phyloP scores from a whole-genome alignment of 2,329 filamentous ascomycete genomes.

The Juglanconis juglandina region DNA sequence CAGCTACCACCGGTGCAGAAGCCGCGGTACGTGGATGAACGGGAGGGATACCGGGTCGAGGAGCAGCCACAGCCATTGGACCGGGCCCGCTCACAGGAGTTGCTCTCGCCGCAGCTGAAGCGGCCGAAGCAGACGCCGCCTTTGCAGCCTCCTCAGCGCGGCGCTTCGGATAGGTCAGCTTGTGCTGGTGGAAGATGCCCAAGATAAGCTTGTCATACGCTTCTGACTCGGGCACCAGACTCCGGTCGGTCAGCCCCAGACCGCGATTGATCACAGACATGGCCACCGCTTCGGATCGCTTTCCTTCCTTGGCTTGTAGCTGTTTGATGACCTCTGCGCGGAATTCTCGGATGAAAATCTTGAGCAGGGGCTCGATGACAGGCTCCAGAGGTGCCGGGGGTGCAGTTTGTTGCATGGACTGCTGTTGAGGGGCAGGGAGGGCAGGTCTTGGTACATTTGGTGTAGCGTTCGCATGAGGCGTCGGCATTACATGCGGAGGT shows the following conservation, averaged over 20 bases:
- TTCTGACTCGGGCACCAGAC: slow-evolving; percentile 39
- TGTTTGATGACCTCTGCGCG: slow-evolving; percentile 46
- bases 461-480: background rate
- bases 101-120: slow-evolving; percentile 16
- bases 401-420: background rate
- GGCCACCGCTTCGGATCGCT: slow-evolving; percentile 44
- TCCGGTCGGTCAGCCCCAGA: slow-evolving; percentile 43
- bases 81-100: background rate
- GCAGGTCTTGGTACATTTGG: slow-evolving; percentile 6
- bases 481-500: background rate
- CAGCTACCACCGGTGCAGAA: background rate
- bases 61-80: background rate
- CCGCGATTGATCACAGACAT: slow-evolving; percentile 53
- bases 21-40: background rate
- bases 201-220: slow-evolving; percentile 46
- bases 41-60: background rate
- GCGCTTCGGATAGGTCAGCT: slow-evolving; percentile 17
- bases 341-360: slow-evolving; percentile 41
- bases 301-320: slow-evolving; percentile 39
- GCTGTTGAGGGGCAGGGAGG: background rate
- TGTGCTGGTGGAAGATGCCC: slow-evolving; percentile 36
- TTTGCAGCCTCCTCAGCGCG: slow-evolving; percentile 7
- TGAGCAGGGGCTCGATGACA: slow-evolving; percentile 43
- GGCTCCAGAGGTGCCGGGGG: slow-evolving; percentile 21
- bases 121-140: background rate